Percentiles rank a stretch among this genome's conserved stretches.
Conservation (phyloP, 768 basidiomycete species). For the Naganishia vaughanmartiniae region DNA sequence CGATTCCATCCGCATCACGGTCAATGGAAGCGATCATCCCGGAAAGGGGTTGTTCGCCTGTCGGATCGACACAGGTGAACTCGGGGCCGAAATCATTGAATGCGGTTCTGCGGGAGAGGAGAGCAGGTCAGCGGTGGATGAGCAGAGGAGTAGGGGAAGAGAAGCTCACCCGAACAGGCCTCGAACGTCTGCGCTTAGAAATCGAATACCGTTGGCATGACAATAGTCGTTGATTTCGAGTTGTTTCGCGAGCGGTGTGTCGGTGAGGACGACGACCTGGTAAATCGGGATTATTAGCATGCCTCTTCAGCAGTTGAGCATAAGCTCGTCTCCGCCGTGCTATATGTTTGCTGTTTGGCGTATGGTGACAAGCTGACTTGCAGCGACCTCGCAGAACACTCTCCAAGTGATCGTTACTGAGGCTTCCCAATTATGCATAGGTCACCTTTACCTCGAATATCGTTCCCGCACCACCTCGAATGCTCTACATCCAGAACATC, state of each 20-base stretch:
- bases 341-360: too few relatives aligned
- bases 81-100: conserved; percentile 96
- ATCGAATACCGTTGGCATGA: conserved; percentile 79
- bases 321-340: too few relatives aligned
- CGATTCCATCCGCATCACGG: conserved; percentile 75
- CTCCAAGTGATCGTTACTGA: too few relatives aligned
- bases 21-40: conserved; percentile 97
- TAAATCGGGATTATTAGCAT: neutral
- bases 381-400: too few relatives aligned
- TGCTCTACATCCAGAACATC: too few relatives aligned
- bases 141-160: conserved; percentile 21
- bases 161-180: conserved; percentile 83
- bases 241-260: conserved; percentile 72
- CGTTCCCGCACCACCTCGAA: too few relatives aligned
- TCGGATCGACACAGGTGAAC: conserved; percentile 94
- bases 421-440: too few relatives aligned
- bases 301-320: too few relatives aligned
- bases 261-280: conserved; percentile 88
- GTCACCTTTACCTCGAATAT: too few relatives aligned
- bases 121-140: neutral
- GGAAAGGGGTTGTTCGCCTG: conserved; percentile 86
- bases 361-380: too few relatives aligned
- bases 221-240: conserved; percentile 96
- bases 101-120: conserved; percentile 61
- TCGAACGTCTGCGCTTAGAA: conserved; percentile 84